Percentiles rank a stretch among this genome's conserved stretches.
Evolutionary conservation across 179 eudicot genomes (phyloP).

Genomic region (Gypsophila paniculata): DNA sequence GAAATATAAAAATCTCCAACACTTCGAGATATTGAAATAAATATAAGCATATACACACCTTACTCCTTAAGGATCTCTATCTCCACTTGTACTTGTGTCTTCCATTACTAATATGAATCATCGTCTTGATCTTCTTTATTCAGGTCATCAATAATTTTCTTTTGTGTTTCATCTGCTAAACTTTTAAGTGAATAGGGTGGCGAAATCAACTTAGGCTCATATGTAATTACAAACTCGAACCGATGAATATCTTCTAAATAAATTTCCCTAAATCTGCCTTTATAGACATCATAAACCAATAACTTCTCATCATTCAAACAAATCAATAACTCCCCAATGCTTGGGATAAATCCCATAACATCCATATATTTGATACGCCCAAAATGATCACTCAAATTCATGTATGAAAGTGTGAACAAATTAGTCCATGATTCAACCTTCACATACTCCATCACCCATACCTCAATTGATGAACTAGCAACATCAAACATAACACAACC

Average conservation of each 20-base stretch:
- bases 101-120: background rate
- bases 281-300: background rate
- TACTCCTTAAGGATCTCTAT: too few species aligned
- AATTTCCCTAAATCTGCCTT: background rate
- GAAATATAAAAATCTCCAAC: too few species aligned
- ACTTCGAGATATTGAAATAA: too few species aligned
- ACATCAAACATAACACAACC: background rate
- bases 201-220: background rate
- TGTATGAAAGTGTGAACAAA: background rate
- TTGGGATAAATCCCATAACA: constrained; percentile 1
- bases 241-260: background rate
- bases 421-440: constrained; percentile 16
- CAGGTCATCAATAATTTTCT: background rate
- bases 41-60: too few species aligned
- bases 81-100: too few species aligned
- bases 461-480: background rate
- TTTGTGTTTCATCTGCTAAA: background rate
- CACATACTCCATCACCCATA: constrained; percentile 21
- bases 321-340: background rate
- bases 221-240: background rate
- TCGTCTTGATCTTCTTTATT: background rate
- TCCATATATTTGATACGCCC: background rate
- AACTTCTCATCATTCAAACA: background rate
- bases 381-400: background rate
- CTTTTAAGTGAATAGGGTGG: background rate